phyloP scores from a whole-genome alignment of 768 basidiomycete species.

The Suillus weaverae region DNA sequence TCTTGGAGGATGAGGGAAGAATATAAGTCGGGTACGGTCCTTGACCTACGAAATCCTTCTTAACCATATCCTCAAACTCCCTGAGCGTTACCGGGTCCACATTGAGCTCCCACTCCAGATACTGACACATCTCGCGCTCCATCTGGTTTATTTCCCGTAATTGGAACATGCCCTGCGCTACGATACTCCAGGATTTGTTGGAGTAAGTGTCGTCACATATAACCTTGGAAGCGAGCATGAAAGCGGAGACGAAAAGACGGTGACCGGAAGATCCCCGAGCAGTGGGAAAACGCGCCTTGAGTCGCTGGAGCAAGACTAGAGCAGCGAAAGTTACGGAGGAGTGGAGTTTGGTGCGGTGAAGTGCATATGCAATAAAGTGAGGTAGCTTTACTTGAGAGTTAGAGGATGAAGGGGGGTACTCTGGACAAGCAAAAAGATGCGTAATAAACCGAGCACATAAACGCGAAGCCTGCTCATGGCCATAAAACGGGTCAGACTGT shows the following conservation, averaged over 20 bases:
- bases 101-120: constrained; percentile 90
- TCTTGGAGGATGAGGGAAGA: constrained; percentile 60
- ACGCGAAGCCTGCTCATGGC: constrained; percentile 71
- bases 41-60: constrained; percentile 55
- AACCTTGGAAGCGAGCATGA: constrained; percentile 77
- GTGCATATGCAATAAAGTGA: constrained; percentile 65
- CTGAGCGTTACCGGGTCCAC: constrained; percentile 62
- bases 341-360: constrained; percentile 67
- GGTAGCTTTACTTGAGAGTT: constrained; percentile 41
- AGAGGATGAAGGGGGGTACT: constrained; percentile 56
- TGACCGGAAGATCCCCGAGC: constrained; percentile 78
- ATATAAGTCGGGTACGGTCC: constrained; percentile 66
- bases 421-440: constrained; percentile 84
- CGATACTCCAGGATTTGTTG: constrained; percentile 90
- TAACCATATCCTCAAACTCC: constrained; percentile 62
- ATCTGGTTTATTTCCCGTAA: constrained; percentile 79
- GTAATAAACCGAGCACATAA: constrained; percentile 80
- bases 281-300: constrained; percentile 72
- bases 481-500: constrained; percentile 38
- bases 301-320: constrained; percentile 54
- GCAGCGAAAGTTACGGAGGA: constrained; percentile 45
- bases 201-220: constrained; percentile 94
- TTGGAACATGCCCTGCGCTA: constrained; percentile 84
- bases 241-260: constrained; percentile 67
- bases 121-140: constrained; percentile 80